Evolutionary conservation across 202 grass and related monocot species (phyloP).

Genomic region (Elaeis oleifera): DNA sequence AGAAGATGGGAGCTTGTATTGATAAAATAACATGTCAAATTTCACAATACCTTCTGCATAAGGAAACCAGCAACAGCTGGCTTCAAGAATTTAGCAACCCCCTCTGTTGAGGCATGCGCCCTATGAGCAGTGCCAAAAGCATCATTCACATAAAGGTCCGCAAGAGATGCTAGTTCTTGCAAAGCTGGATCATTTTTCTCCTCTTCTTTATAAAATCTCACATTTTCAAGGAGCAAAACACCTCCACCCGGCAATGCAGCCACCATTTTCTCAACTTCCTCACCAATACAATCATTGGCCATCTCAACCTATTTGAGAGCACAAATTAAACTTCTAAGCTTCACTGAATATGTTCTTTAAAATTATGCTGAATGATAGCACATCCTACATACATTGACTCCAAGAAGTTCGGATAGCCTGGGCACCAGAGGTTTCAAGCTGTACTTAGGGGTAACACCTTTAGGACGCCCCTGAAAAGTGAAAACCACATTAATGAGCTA

Average conservation of each 20-base stretch:
- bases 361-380: not conserved
- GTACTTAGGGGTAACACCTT: constrained; percentile 88
- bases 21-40: no score
- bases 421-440: constrained; percentile 95
- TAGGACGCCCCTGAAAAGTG: constrained; percentile 67
- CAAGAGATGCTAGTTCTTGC: constrained; percentile 83
- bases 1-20: no score
- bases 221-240: constrained; percentile 88
- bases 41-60: constrained; percentile 75
- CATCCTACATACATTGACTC: constrained; percentile 50
- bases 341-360: not conserved
- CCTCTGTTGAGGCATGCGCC: constrained; percentile 86
- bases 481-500: not conserved
- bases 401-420: constrained; percentile 85
- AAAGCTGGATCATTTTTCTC: constrained; percentile 85
- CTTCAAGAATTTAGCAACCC: constrained; percentile 82
- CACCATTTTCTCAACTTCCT: constrained; percentile 66
- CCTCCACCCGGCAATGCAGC: constrained; percentile 56
- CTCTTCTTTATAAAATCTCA: constrained; percentile 88
- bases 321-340: not conserved
- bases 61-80: constrained; percentile 88
- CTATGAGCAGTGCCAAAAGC: constrained; percentile 86
- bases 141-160: constrained; percentile 90
- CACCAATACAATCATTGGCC: constrained; percentile 69
- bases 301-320: constrained; percentile 58